Evolutionary conservation across 2,329 filamentous ascomycete genomes (phyloP), one percentile per base, ranked within the genome.

Genomic region (Remersonia thermophila): DNA sequence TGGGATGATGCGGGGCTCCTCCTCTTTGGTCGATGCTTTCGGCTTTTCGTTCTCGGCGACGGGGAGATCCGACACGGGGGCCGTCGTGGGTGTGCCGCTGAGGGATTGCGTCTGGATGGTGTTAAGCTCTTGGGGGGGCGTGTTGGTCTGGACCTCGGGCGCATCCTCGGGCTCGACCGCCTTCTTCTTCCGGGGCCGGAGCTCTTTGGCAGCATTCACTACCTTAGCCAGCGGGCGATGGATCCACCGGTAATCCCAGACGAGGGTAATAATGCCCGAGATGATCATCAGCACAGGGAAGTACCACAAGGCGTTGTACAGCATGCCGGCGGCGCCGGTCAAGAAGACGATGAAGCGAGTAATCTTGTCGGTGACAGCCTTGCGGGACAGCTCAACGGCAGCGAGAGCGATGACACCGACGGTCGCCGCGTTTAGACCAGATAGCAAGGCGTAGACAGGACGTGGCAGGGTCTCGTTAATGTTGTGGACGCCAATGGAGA

Each of bases 301-400:
- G 45, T 81, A 86, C 81, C 81, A 86, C 0, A 85, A 56, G 0
- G 78, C 71, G 33, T 75, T 83, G 47, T 84, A 84, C 33, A 80
- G 62, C 45, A 85, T 57, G 0, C 80, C 81, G 0, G 77, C 78
- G 7, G 68, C 64, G 1, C 63, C 80, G 3, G 70, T 69, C 6
- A 77, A 48, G 10, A 83, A 77, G 0, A 85, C 73, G 2, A 84
- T 46, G 0, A 77, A 57, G 1, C 80, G 60, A 0, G 79, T 77
- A 3, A 80, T 32, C 14, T 62, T 62, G 49, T 84, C 79, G 0
- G 69, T 76, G 37, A 84, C 77, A 0, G 79, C 71, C 45, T 82
- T 83, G 11, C 75, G 61, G 0, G 78, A 69, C 0, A 85, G 62
- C 50, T 81, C 61, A 0, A 83, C 73, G 0, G 77, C 80, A 1